Base-by-base conservation (phyloP, 2,329 filamentous ascomycete species). In the Botrytis aclada region DNA sequence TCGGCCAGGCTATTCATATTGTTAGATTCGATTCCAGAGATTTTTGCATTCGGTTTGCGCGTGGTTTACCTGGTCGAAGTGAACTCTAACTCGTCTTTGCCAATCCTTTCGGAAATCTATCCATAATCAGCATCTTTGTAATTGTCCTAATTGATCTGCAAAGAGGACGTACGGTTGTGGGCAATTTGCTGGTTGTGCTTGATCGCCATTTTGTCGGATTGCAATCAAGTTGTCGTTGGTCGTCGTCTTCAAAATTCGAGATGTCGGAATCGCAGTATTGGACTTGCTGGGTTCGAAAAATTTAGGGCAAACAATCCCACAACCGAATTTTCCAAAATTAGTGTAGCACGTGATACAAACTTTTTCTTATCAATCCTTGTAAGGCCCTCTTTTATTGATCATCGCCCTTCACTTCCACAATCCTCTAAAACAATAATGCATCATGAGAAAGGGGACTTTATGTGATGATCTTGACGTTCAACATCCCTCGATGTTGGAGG, bases 171-270 rank as follows among this genome's bases (percentile, higher is more conserved):
- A 94, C 92, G 95, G 91, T 97, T 97, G 90, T 95, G 93, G 85
- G 93, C 92, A 86, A 98, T 92, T 89, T 95, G 93, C 89, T 98
- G 94, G 89, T 98, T 98, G 93, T 98, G 94, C 92, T 97, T 97
- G 94, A 98, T 97, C 90, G 95, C 93, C 95, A 81, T 81, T 78
- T 77, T 78, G 76, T 77, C 76, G 78, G 70, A 73, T 71, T 78
- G 77, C 76, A 78, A 79, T 79, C 77, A 77, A 76, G 74, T 74
- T 72, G 76, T 78, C 77, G 77, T 77, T 77, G 69, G 76, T 72
- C 70, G 70, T 72, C 70, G 70, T 72, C 70, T 71, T 32, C 43
- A 67, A 66, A 72, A 54, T 69, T 75, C 75, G 73, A 74, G 74
- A 70, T 69, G 54, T 72, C 71, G 56, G 69, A 72, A 72, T 76